These are phyloP conservation scores for Stentor roeselii DNA, from an alignment of 73 alveolate species.

Conservation along the genomic window DNA sequence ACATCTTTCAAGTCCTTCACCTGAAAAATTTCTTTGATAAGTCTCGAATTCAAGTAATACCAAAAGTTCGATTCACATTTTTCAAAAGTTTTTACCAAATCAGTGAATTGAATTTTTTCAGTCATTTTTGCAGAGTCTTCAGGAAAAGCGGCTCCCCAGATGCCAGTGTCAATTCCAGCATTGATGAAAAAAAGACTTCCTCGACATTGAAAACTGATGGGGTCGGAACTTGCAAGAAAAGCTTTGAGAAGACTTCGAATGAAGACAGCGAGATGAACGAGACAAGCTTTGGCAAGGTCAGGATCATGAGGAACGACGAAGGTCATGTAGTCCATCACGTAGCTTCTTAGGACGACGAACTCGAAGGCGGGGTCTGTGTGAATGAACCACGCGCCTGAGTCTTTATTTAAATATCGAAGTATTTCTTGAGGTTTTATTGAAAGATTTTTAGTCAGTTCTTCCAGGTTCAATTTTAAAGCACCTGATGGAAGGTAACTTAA, in stretches of 20 bases:
- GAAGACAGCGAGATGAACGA: background rate
- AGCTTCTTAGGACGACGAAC: background rate
- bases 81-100: background rate
- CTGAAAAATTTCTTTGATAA: background rate
- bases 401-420: background rate
- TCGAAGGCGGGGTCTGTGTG: conserved; percentile 3
- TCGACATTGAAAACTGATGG: background rate
- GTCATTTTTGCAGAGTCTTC: background rate
- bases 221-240: background rate
- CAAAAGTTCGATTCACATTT: conserved; percentile 9
- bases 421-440: background rate
- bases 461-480: background rate
- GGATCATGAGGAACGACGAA: background rate
- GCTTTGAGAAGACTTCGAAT: background rate
- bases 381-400: background rate
- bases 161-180: conserved; percentile 1
- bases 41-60: conserved; percentile 18
- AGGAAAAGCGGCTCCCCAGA: background rate
- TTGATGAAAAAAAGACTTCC: conserved; percentile 8
- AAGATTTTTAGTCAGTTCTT: background rate
- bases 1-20: background rate
- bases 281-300: background rate
- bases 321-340: background rate
- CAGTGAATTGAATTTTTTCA: background rate
- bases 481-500: conserved; percentile 19